A percentile compares a stretch with the other conserved stretches of the same genome.
Evolutionary conservation across 2,329 filamentous ascomycete genomes (phyloP).

Genomic region (Sporothrix mexicana): DNA sequence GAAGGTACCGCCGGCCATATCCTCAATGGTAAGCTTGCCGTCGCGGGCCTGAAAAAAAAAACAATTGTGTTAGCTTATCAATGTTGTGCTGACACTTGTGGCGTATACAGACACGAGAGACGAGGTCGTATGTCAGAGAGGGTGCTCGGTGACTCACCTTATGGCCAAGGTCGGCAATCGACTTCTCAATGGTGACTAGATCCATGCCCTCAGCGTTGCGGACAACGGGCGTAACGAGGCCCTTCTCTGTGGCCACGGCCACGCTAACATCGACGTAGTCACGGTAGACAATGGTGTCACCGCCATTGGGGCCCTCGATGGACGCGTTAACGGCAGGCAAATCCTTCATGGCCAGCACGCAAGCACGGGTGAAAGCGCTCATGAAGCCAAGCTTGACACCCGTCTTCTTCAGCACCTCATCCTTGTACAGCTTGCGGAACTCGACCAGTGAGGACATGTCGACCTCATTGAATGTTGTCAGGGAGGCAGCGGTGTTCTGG

Average conservation of each 20-base stretch:
- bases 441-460: conserved; percentile 99
- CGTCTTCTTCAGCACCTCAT: conserved; percentile 92
- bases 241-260: conserved; percentile 96
- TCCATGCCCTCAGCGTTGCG: conserved; percentile 91
- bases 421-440: conserved; percentile 96
- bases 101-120: not conserved
- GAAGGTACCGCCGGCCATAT: conserved; percentile 98
- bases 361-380: conserved; percentile 93
- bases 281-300: conserved; percentile 96
- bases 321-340: conserved; percentile 95
- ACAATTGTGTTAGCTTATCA: conserved; percentile 25
- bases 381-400: conserved; percentile 99
- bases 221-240: conserved; percentile 93
- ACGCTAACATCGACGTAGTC: conserved; percentile 99
- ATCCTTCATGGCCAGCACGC: conserved; percentile 89
- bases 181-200: conserved; percentile 85
- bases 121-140: not conserved
- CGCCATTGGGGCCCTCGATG: conserved; percentile 92
- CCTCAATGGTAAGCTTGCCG: conserved; percentile 96
- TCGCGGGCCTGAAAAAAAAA: conserved; percentile 73
- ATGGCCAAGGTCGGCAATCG: conserved; percentile 92
- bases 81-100: not conserved
- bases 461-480: conserved; percentile 99
- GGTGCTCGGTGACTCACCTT: conserved; percentile 65
- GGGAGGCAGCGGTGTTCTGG: conserved; percentile 94